phyloP scores from a whole-genome alignment of 208 protist species.

The Trypanosoma platydactyli region DNA sequence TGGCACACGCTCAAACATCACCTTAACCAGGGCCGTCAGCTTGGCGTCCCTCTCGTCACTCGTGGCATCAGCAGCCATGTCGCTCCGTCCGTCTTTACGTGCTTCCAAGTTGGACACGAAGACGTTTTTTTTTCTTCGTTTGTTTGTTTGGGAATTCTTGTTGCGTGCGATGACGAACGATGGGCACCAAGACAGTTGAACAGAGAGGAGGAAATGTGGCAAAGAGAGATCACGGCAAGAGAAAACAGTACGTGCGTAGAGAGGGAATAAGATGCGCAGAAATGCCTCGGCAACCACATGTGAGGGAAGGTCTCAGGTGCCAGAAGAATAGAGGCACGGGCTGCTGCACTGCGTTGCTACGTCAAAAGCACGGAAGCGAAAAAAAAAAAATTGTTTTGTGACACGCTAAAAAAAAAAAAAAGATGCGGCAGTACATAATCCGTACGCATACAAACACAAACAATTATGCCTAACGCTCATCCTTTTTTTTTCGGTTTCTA shows the following conservation, averaged over 20 bases:
- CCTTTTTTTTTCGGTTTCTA: neutral
- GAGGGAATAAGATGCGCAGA: too few species aligned
- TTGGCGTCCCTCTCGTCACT: slow-evolving; percentile 58
- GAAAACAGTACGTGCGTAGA: too few species aligned
- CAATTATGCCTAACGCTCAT: neutral
- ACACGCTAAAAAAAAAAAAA: slow-evolving; percentile 10
- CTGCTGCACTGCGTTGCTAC: too few species aligned
- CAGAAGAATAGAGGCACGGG: too few species aligned
- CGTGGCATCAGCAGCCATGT: slow-evolving; percentile 25
- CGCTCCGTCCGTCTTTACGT: neutral
- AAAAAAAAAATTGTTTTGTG: too few species aligned
- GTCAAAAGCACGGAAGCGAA: neutral
- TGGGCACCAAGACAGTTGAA: neutral
- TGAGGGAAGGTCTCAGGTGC: too few species aligned
- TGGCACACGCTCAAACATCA: slow-evolving; percentile 68
- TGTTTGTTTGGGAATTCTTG: neutral
- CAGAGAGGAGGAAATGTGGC: neutral
- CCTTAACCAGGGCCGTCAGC: slow-evolving; percentile 57
- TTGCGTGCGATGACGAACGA: neutral
- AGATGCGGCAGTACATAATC: neutral
- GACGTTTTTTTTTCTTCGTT: neutral
- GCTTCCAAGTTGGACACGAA: neutral
- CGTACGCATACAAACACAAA: slow-evolving; percentile 13
- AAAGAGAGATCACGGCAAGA: neutral
- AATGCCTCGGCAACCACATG: too few species aligned